phyloP scores from a whole-genome alignment of 2,329 filamentous ascomycete genomes.

The Remersonia thermophila region DNA sequence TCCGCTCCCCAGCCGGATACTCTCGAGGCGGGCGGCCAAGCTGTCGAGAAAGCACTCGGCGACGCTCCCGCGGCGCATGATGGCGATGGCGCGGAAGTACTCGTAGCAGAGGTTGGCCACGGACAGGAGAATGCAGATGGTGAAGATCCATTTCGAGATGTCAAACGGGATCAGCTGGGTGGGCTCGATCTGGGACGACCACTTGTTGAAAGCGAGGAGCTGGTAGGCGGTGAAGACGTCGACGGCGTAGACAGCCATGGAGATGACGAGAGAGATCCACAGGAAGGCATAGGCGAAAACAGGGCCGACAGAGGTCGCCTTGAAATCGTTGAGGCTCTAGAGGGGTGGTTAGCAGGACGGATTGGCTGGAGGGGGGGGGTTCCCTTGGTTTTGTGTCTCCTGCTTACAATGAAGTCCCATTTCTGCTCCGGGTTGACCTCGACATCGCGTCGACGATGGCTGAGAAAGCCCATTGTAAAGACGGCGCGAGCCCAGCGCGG shows the following conservation, averaged over 20 bases:
- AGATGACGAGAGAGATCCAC: slow-evolving; percentile 67
- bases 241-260: slow-evolving; percentile 72
- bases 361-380: no score
- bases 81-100: slow-evolving; percentile 64
- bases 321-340: slow-evolving; percentile 61
- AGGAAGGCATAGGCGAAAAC: slow-evolving; percentile 75
- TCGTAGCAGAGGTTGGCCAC: slow-evolving; percentile 72
- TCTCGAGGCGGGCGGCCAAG: slow-evolving; percentile 73
- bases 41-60: slow-evolving; percentile 86
- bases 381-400: background rate
- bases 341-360: background rate
- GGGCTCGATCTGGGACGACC: slow-evolving; percentile 74
- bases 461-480: slow-evolving; percentile 52
- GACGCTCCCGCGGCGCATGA: slow-evolving; percentile 75
- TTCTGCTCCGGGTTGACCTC: slow-evolving; percentile 71
- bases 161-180: slow-evolving; percentile 54
- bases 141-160: slow-evolving; percentile 90
- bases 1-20: slow-evolving; percentile 59
- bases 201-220: slow-evolving; percentile 75
- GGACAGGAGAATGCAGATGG: slow-evolving; percentile 80
- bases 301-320: slow-evolving; percentile 63
- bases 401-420: slow-evolving; percentile 81
- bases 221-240: slow-evolving; percentile 93
- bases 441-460: slow-evolving; percentile 46
- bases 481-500: slow-evolving; percentile 10